Conservation (phyloP, 352 stramenopile genomes). For the Phytophthora sp. region DNA sequence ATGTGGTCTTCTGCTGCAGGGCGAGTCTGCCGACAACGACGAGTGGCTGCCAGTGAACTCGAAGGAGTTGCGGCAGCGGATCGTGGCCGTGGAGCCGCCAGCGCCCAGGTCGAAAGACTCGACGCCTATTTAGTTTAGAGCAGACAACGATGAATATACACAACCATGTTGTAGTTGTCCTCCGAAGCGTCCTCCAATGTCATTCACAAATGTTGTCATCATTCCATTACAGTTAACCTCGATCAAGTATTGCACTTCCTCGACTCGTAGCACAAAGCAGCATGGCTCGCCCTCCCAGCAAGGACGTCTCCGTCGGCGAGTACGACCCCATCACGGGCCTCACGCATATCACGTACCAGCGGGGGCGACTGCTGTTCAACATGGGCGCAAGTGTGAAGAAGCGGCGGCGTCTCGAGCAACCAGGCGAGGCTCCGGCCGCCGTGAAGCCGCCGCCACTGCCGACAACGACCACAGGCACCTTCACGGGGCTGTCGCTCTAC, state of each 20-base stretch:
- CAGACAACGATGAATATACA: not conserved
- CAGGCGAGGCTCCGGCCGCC: too few relatives aligned
- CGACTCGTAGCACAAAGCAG: not conserved
- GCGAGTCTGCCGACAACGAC: conserved; percentile 67
- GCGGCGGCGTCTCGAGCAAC: conserved; percentile 15
- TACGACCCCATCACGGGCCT: conserved; percentile 60
- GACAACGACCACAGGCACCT: conserved; percentile 45
- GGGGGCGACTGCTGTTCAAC: conserved; percentile 75
- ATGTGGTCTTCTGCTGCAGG: conserved; percentile 22
- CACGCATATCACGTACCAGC: conserved; percentile 74
- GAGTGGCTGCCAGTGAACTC: conserved; percentile 71
- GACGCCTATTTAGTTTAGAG: conserved; percentile 19
- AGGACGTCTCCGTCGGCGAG: conserved; percentile 68
- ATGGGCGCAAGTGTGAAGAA: conserved; percentile 63
- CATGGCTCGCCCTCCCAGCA: conserved; percentile 29
- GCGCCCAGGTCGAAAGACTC: conserved; percentile 25
- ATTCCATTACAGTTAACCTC: not conserved
- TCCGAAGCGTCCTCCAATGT: too few relatives aligned
- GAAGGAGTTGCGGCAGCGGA: conserved; percentile 49
- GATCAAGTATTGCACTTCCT: not conserved
- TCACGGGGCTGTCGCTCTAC: conserved; percentile 69
- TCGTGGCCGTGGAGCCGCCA: conserved; percentile 48
- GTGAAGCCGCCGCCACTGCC: conserved; percentile 5
- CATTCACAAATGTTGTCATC: conserved; percentile 11
- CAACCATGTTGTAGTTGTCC: conserved; percentile 9